phyloP scores from a whole-genome alignment of 495 filamentous ascomycete species.

The Penicillium maclennaniae region DNA sequence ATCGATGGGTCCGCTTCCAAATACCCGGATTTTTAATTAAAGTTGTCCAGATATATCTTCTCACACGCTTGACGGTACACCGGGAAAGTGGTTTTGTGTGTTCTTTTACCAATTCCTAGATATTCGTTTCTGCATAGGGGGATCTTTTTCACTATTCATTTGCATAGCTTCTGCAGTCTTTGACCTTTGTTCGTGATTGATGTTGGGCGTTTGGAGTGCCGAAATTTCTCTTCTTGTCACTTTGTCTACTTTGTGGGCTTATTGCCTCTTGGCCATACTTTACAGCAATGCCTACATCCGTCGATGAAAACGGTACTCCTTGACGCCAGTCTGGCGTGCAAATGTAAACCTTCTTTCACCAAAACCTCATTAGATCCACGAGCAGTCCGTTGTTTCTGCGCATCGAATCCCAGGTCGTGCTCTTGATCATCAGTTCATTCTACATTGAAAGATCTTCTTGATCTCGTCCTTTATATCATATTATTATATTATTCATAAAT shows the following conservation, averaged over 20 bases:
- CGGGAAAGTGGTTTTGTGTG: background rate
- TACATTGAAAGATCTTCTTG: no score
- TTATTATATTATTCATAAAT: no score
- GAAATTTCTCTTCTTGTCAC: background rate
- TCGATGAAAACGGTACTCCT: no score
- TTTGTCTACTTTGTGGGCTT: background rate
- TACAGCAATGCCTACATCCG: no score
- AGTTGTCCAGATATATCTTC: constrained; percentile 25
- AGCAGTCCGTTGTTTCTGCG: no score
- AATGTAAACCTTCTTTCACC: background rate
- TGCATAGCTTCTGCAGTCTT: background rate
- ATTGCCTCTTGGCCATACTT: background rate
- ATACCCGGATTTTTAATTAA: constrained; percentile 3
- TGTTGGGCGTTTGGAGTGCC: constrained; percentile 11
- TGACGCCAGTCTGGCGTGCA: no score
- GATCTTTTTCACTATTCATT: background rate
- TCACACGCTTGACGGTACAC: constrained; percentile 19
- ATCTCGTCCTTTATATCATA: no score
- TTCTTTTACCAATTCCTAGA: background rate
- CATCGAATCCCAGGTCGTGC: no score
- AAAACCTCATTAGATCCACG: no score
- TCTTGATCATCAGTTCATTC: no score
- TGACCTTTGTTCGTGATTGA: background rate
- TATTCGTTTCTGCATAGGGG: background rate
- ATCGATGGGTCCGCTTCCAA: background rate